Conservation (phyloP, 2,329 filamentous ascomycete species). For the Clonostachys rhizophaga region DNA sequence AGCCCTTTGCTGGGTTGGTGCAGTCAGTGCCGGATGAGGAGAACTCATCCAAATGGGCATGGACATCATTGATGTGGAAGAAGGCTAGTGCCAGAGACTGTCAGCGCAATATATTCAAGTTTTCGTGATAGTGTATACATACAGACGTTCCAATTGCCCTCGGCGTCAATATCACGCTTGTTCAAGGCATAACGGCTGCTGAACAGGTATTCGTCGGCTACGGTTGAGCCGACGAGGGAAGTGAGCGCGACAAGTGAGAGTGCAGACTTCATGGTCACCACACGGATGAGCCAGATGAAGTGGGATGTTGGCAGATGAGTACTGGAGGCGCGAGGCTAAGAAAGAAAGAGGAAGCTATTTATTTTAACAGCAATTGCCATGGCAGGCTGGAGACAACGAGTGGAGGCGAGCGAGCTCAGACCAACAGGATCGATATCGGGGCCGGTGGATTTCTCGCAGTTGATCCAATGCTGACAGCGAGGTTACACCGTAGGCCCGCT, state of each 20-base stretch:
- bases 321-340: too few species aligned
- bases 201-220: constrained; percentile 40
- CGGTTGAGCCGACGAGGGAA: constrained; percentile 15
- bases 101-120: too few species aligned
- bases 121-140: constrained; percentile 6
- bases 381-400: too few species aligned
- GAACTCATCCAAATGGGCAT: constrained; percentile 63
- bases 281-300: too few species aligned
- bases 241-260: constrained; percentile 16
- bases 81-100: constrained; percentile 30
- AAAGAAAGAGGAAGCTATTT: too few species aligned
- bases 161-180: constrained; percentile 43
- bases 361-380: too few species aligned
- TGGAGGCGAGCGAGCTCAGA: too few species aligned
- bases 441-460: too few species aligned
- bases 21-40: constrained; percentile 58
- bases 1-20: constrained; percentile 47
- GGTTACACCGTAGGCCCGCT: too few species aligned
- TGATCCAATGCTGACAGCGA: too few species aligned
- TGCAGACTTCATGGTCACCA: constrained; percentile 8
- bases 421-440: too few species aligned
- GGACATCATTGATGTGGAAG: constrained; percentile 67
- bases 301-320: too few species aligned
- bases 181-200: constrained; percentile 32
- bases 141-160: constrained; percentile 50